Percentiles rank a stretch among this genome's conserved stretches.
Conservation (phyloP, 2,329 filamentous ascomycete species). For the Talaromyces sp. region DNA sequence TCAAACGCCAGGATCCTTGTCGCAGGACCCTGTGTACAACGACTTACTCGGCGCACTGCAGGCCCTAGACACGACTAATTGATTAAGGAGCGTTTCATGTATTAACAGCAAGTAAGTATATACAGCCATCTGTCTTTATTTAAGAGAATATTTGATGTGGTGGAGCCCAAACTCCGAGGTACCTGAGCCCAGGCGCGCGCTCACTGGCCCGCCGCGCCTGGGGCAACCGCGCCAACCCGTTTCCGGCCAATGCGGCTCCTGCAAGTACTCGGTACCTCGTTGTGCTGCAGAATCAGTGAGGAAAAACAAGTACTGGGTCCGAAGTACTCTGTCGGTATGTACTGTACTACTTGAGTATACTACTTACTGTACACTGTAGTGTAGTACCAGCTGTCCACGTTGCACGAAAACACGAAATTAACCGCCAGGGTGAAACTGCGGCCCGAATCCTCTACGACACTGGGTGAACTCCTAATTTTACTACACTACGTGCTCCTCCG, state of each 20-base stretch:
- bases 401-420: background rate
- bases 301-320: background rate
- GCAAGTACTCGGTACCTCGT: background rate
- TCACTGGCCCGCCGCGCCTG: background rate
- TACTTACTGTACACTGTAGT: background rate
- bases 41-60: background rate
- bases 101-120: too few species aligned
- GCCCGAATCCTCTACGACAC: background rate
- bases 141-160: background rate
- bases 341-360: too few species aligned
- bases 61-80: background rate
- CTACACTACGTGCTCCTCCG: background rate
- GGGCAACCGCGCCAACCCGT: background rate
- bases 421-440: background rate
- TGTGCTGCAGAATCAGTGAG: too few species aligned
- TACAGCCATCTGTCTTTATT: too few species aligned
- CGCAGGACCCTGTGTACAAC: background rate
- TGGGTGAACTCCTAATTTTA: background rate
- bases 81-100: background rate
- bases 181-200: background rate
- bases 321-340: background rate
- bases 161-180: background rate
- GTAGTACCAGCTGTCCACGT: background rate
- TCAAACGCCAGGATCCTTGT: background rate
- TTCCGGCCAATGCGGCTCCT: background rate